A percentile compares a stretch with the other conserved stretches of the same genome.
Evolutionary conservation across 1,284 basidiomycete species (phyloP).

Genomic region (Cryptococcus sp.): DNA sequence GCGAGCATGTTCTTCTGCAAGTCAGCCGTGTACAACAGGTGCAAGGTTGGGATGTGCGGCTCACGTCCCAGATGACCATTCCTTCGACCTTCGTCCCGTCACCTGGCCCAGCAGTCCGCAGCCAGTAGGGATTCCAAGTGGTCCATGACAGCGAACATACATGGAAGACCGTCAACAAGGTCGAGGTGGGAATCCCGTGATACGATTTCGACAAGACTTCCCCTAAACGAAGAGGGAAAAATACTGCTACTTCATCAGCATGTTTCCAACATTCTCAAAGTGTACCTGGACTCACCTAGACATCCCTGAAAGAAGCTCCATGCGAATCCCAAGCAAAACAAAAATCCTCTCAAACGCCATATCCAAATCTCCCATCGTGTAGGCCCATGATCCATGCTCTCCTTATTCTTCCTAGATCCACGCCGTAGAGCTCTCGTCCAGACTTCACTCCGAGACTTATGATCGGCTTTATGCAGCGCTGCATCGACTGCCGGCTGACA

Average conservation of each 20-base stretch:
- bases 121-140: conserved; percentile 41
- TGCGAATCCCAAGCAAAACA: conserved; percentile 13
- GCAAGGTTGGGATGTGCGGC: too few relatives aligned
- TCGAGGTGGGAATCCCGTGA: background rate
- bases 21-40: too few relatives aligned
- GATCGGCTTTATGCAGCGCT: conserved; percentile 66
- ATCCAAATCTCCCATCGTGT: conserved; percentile 13
- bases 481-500: conserved; percentile 75
- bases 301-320: conserved; percentile 13
- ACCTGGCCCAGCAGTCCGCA: conserved; percentile 9
- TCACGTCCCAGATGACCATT: conserved; percentile 29
- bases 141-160: conserved; percentile 31
- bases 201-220: too few relatives aligned
- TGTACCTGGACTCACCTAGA: conserved; percentile 12
- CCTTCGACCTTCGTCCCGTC: conserved; percentile 15
- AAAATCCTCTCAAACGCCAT: conserved; percentile 24
- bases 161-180: conserved; percentile 8
- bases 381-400: background rate
- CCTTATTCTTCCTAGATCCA: conserved; percentile 6
- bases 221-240: too few relatives aligned
- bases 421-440: conserved; percentile 47
- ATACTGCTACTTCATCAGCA: too few relatives aligned
- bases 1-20: background rate
- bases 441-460: conserved; percentile 72
- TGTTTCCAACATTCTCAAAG: background rate